A percentile compares a stretch with the other conserved stretches of the same genome.
Conservation (phyloP, 192 early-diverging fungal species). For the Linnemannia schmuckeri region DNA sequence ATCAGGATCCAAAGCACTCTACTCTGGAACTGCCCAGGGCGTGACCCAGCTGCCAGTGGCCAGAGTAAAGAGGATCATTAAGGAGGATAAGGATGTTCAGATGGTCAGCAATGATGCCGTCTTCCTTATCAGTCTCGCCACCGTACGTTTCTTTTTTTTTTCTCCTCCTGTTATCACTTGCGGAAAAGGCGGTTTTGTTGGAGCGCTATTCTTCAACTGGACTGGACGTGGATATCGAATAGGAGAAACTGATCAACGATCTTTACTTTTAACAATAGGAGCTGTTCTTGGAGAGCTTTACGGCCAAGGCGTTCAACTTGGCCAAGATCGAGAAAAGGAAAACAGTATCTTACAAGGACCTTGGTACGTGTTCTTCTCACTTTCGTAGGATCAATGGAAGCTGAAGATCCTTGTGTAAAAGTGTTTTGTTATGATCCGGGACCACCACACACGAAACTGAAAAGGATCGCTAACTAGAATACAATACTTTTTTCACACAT, state of each 20-base stretch:
- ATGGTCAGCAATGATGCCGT: conserved; percentile 76
- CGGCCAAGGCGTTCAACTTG: conserved; percentile 70
- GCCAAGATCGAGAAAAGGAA: conserved; percentile 78
- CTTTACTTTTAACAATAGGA: conserved; percentile 59
- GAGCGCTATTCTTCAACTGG: neutral
- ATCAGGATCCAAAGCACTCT: conserved; percentile 13
- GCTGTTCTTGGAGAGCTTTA: conserved; percentile 77
- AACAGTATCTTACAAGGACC: conserved; percentile 79
- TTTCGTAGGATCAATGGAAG: neutral
- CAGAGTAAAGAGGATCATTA: conserved; percentile 79
- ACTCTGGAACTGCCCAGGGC: conserved; percentile 57
- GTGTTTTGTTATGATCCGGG: neutral
- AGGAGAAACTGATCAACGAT: neutral
- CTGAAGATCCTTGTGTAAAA: neutral
- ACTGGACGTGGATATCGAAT: neutral
- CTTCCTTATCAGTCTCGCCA: conserved; percentile 74
- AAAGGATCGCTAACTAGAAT: neutral
- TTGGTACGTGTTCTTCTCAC: conserved; percentile 60
- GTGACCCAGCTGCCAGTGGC: conserved; percentile 71
- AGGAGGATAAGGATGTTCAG: conserved; percentile 80
- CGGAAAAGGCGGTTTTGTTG: no score
- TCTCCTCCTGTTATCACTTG: no score
- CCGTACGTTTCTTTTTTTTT: conserved; percentile 57
- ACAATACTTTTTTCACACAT: neutral
- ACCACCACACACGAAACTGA: neutral